Base-by-base conservation (phyloP, 2,329 filamentous ascomycete species). In the Exophiala oligosperma region DNA sequence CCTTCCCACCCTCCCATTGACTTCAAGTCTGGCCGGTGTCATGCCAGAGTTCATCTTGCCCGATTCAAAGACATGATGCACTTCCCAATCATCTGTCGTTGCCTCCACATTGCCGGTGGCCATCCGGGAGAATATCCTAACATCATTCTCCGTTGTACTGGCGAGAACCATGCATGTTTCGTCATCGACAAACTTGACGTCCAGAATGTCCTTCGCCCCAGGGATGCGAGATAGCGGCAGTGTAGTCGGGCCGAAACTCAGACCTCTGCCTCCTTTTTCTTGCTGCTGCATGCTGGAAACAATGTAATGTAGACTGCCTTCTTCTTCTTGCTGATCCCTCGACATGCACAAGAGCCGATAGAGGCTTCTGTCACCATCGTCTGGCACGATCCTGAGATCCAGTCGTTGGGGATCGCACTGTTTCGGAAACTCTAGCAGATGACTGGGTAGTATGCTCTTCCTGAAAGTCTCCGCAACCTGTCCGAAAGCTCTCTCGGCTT, bases 391-490 rank as follows among this genome's bases (percentile, higher is more conserved):
- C 46, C 56, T 56, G 14, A 60, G 35, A 38, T 63, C 58, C 49
- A 61, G 40, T 2, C 32, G 54, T 14, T 48, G 32, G 23, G 44
- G 49, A 28, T 49, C 54, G 32, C 51, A 54, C 6, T 38, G 28
- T 24, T 4, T 23, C 3, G 63, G 61, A 14, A 63, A 52, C 37
- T 54, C 47, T n/a, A 54, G 28, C 56, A 65, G 26, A 47, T 63
- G 50, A 7, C 48, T 63, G 65, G 91, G 87, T 4, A 86, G 76
- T 9, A 92, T 87, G 56, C 85, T 87, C 54, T 86, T 77, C 67
- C 84, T 80, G 73, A 91, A 83, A 5, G 87, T 83, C 72, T 88
- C 83, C 61, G 90, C 85, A 69, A 92, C 85, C 58, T 86, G 79
- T 54, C 82, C 73, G 66, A 91, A 90, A 1, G 91, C 79, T 6